Base-by-base conservation (phyloP, 176 grass and related monocot genomes). In the Eragrostis nindensis region DNA sequence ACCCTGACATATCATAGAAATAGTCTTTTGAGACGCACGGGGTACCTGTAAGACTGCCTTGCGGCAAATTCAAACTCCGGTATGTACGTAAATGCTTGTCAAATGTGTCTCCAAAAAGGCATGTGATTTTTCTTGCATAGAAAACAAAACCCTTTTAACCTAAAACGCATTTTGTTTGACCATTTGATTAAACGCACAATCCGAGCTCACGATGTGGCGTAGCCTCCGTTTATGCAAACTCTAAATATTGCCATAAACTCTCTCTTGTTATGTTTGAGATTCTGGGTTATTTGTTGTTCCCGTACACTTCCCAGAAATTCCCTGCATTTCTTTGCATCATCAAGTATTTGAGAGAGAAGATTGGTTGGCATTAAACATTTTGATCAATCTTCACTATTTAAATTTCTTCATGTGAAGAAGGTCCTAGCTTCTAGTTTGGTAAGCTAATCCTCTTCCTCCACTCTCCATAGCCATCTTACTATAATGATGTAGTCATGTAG, bases 391-490 rank as follows among this genome's bases (percentile, higher is more conserved):
- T 9, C 38, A 24, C 19, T 19, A 7, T 43, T 68, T 13, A 7
- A n/a, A n/a, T 55, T 54, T 64, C 13, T 36, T 81, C 26, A n/a
- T 64, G 18, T 46, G 79, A 63, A 41, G 32, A 70, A 82, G 49
- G 18, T 50, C 71, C 32, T 79, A 54, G 68, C 24, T 13, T 25
- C 25, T 30, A 48, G 75, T 80, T 75, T 54, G 76, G 82, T 84
- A 70, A 80, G 70, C 70, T 84, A 89, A 80, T 60, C 76, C 76
- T 70, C 82, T 39, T 69, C 64, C 50, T 54, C 21, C 12, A 27
- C 68, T 44, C 15, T 13, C 26, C 30, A 10, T 15, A n/a, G 11
- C 73, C 42, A 25, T 45, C 26, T 13, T 30, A 39, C 62, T 72
- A 49, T 62, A 62, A 27, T 62, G 26, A 6, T 4, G 66, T 42